Conservation (phyloP, 495 filamentous ascomycete genomes). For the Bacidia gigantensis region DNA sequence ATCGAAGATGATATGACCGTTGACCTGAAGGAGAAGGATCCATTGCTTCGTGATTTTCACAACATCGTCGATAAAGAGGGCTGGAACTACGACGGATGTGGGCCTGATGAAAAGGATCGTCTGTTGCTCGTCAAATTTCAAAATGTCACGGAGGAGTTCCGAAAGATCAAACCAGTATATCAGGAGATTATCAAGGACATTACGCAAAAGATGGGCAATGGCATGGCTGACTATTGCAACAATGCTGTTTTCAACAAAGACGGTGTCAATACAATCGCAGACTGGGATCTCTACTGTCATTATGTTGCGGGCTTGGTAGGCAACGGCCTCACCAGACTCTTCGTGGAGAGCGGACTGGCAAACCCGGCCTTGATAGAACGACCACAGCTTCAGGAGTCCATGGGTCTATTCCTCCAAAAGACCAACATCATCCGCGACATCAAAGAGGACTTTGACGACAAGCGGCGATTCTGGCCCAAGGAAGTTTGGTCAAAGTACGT, state of each 20-base stretch:
- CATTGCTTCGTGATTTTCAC: conserved; percentile 70
- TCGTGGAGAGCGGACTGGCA: conserved; percentile 76
- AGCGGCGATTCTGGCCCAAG: conserved; percentile 82
- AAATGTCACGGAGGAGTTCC: conserved; percentile 72
- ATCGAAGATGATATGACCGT: conserved; percentile 99
- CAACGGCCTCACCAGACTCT: conserved; percentile 80
- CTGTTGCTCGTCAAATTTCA: conserved; percentile 86
- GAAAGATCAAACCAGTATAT: conserved; percentile 77
- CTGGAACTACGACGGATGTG: conserved; percentile 78
- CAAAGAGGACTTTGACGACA: conserved; percentile 76
- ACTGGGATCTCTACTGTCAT: conserved; percentile 93
- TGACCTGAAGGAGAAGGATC: conserved; percentile 65
- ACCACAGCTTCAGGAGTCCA: conserved; percentile 72
- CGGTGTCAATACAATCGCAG: conserved; percentile 67
- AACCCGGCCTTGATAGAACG: conserved; percentile 73
- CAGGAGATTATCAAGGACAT: conserved; percentile 85
- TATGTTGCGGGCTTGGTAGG: conserved; percentile 97
- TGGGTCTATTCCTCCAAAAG: conserved; percentile 96
- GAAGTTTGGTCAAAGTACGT: conserved; percentile 95
- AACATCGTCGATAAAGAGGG: conserved; percentile 64
- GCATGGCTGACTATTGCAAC: conserved; percentile 88
- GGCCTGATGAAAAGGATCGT: conserved; percentile 86
- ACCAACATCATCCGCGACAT: conserved; percentile 97
- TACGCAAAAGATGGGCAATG: conserved; percentile 87
- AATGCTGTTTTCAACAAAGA: conserved; percentile 66